Evolutionary conservation across 495 filamentous ascomycete genomes (phyloP), one percentile per base, ranked within the genome.

Genomic region (Copromyces sp.): DNA sequence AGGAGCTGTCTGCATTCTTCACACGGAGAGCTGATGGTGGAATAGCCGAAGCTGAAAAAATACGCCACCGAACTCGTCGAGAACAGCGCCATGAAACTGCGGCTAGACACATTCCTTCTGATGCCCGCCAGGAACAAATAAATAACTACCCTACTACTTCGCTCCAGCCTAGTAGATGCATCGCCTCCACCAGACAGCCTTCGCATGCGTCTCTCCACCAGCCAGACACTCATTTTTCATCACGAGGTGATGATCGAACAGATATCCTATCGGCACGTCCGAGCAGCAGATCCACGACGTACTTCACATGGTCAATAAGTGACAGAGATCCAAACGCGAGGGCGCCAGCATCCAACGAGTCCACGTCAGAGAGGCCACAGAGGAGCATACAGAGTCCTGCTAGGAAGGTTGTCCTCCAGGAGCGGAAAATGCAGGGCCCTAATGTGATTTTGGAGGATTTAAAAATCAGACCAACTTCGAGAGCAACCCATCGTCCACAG

Each of bases 1-100:
- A 83, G 39, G 78, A 84, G 69, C 75, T 85, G 3, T 81, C 82
- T 14, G 78, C 78, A 0, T 86, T 85, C 73, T 86, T 87, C 47
- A 74, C 77, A 29, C 72, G 73, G 16, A 76, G 65, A 39, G 53
- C 40, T 68, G 17, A 72, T 2, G 42, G 73, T 8, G 38, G 32
- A 35, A 72, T 72, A 59, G 42, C 20, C 4, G 35, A 9, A 38
- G 7, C 17, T 29, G 7, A 39, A 35, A 41, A 17, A 47, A 35
- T 3, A 61, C 16, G 47, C 5, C 7, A 29, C 17, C 44, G 4
- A 14, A 41, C 40, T 7, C 6, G 32, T 65, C 53, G 29, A 65
- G 53, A 65, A 65, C 53, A 35, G 6, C 53, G 53, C 14, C 14
- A 65, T 16, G 53, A 65, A 12, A 65, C 14, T 65, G 29, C 24